A percentile compares a stretch with the other conserved stretches of the same genome.
Evolutionary conservation across 106 monocot genomes (phyloP).

Genomic region (Chionographis japonica): DNA sequence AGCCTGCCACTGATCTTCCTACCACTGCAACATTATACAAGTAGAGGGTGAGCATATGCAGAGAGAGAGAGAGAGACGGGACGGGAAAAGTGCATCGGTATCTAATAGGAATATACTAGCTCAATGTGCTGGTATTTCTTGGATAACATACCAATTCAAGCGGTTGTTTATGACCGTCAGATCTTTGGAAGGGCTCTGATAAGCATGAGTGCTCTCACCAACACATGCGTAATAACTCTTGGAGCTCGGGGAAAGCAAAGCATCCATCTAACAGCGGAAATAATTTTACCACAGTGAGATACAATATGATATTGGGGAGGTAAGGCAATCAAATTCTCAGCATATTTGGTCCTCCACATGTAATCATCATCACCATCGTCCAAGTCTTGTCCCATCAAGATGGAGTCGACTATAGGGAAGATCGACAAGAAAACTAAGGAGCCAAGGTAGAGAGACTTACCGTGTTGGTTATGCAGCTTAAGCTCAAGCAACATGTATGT

Average conservation of each 20-base stretch:
- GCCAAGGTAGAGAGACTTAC: too few species aligned
- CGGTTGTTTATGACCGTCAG: conserved; percentile 82
- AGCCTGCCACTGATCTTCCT: conserved; percentile 61
- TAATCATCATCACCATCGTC: too few species aligned
- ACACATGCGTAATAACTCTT: conserved; percentile 94
- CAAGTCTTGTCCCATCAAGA: too few species aligned
- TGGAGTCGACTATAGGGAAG: too few species aligned
- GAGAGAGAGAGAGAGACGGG: too few species aligned
- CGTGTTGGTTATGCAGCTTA: too few species aligned
- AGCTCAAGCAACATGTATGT: too few species aligned
- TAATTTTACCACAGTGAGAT: not conserved
- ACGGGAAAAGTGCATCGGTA: too few species aligned
- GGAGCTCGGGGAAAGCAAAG: conserved; percentile 90
- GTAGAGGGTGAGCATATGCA: not conserved
- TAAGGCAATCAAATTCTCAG: too few species aligned
- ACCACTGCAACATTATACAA: conserved; percentile 27
- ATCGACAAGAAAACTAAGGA: too few species aligned
- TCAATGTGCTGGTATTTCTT: not conserved
- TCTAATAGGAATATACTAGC: too few species aligned
- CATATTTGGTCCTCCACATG: too few species aligned
- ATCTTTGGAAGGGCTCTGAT: conserved; percentile 95
- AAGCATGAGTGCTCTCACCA: conserved; percentile 96
- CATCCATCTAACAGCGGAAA: conserved; percentile 55
- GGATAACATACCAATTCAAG: conserved; percentile 50
- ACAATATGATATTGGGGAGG: not conserved